These are phyloP conservation scores for Prototheca cutis DNA, from an alignment of 163 green algal species.

Conservation along the genomic window DNA sequence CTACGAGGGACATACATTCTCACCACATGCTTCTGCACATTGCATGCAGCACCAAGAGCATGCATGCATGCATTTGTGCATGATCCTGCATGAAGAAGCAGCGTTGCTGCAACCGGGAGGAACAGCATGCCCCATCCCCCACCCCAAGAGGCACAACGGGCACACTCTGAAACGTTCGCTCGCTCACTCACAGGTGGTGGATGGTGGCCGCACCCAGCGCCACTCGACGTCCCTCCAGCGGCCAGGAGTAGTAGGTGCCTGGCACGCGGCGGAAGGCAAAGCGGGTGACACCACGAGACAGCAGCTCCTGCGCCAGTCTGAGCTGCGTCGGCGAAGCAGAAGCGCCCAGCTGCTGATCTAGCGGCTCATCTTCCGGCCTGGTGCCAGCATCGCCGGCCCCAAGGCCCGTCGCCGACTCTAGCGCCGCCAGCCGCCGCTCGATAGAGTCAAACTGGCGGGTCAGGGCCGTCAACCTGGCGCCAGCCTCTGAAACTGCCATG, in stretches of 20 bases:
- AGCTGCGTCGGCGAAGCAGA: slow-evolving; percentile 6
- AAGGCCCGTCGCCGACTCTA: neutral
- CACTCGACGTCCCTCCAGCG: slow-evolving; percentile 41
- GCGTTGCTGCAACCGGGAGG: too few species aligned
- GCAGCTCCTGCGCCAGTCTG: slow-evolving; percentile 26
- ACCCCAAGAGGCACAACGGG: neutral
- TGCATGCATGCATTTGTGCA: too few species aligned
- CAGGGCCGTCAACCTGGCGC: too few species aligned
- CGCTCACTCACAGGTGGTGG: slow-evolving; percentile 26
- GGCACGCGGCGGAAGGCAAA: slow-evolving; percentile 27
- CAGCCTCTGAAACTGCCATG: too few species aligned
- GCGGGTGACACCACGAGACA: slow-evolving; percentile 9
- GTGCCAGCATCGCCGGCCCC: too few species aligned
- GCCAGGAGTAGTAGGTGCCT: slow-evolving; percentile 16
- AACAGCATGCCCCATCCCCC: too few species aligned
- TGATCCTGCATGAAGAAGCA: too few species aligned
- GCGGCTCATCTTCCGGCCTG: neutral
- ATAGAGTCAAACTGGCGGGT: too few species aligned
- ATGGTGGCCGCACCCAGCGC: slow-evolving; percentile 35
- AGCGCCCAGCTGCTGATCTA: neutral
- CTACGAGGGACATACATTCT: too few species aligned
- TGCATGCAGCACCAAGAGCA: too few species aligned
- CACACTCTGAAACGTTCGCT: neutral
- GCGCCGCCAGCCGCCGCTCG: neutral
- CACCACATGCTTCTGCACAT: too few species aligned